phyloP scores from a whole-genome alignment of 164 flowering plant genomes.

The Santalum album region DNA sequence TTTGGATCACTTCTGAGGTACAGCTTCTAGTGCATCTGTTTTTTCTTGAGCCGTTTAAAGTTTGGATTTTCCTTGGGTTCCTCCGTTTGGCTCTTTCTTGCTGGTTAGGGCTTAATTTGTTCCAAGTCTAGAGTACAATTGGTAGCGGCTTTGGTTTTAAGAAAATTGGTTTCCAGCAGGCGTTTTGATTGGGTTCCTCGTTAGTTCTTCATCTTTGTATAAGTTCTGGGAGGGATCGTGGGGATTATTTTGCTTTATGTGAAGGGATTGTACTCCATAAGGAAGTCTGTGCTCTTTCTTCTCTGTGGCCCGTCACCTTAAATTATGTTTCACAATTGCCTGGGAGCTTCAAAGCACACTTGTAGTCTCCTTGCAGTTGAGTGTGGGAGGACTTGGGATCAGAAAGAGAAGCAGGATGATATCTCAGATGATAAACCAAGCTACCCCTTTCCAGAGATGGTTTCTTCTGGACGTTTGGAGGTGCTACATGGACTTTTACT shows the following conservation, averaged over 20 bases:
- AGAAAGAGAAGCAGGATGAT: constrained; percentile 23
- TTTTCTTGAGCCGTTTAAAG: too few species aligned
- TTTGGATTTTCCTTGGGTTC: too few species aligned
- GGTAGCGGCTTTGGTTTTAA: too few species aligned
- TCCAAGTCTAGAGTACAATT: too few species aligned
- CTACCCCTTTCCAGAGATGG: constrained; percentile 62
- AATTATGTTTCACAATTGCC: constrained; percentile 50
- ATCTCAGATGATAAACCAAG: constrained; percentile 15
- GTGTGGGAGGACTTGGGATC: constrained; percentile 26
- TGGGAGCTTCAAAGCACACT: constrained; percentile 43
- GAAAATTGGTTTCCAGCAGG: too few species aligned
- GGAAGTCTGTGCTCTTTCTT: neutral
- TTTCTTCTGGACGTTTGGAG: constrained; percentile 76
- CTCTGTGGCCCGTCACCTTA: neutral
- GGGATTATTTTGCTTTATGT: neutral
- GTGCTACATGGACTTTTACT: constrained; percentile 16
- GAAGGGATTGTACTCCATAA: neutral
- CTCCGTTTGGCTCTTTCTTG: neutral
- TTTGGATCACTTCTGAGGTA: too few species aligned
- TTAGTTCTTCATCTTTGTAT: too few species aligned
- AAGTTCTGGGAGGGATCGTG: too few species aligned
- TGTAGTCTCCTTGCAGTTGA: constrained; percentile 60
- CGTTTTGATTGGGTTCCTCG: too few species aligned
- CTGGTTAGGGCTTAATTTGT: neutral
- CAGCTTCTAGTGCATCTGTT: too few species aligned